Conservation (phyloP, 257 asterid species). For the Ocimum tenuiflorum region DNA sequence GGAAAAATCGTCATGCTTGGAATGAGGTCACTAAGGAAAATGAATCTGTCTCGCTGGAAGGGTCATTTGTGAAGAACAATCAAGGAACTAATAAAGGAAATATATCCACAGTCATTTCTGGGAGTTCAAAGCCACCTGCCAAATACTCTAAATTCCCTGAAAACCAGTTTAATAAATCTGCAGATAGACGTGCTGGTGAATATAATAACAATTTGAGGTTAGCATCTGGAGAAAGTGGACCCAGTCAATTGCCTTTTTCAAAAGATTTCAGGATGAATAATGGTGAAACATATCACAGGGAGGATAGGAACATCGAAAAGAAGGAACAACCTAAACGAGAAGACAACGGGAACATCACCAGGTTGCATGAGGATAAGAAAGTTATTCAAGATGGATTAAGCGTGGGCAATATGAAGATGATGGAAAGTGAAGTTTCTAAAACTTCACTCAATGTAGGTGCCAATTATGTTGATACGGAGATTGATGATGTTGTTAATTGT, state of each 20-base stretch:
- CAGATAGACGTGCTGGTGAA: constrained; percentile 27
- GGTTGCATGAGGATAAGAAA: constrained; percentile 29
- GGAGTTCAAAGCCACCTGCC: constrained; percentile 39
- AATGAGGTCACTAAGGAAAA: constrained; percentile 58
- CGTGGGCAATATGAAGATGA: constrained; percentile 28
- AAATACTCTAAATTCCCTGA: constrained; percentile 33
- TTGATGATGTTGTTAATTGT: constrained; percentile 93
- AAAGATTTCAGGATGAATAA: constrained; percentile 28
- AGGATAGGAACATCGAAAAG: constrained; percentile 23
- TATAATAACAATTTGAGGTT: constrained; percentile 21
- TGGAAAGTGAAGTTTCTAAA: constrained; percentile 38
- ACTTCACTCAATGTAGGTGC: constrained; percentile 30
- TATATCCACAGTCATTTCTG: constrained; percentile 40
- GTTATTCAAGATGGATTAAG: constrained; percentile 29
- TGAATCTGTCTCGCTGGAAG: constrained; percentile 34
- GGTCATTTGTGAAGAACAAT: constrained; percentile 35
- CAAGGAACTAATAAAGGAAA: constrained; percentile 36
- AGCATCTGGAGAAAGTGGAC: constrained; percentile 35
- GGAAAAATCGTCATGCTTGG: constrained; percentile 57
- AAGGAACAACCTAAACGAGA: constrained; percentile 26
- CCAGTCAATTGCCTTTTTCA: constrained; percentile 29
- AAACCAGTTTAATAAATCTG: constrained; percentile 24
- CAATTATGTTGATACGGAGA: constrained; percentile 49
- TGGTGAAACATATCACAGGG: constrained; percentile 30
- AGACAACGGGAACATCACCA: constrained; percentile 22